Evolutionary conservation across 768 basidiomycete species (phyloP).

Genomic region (Infundibulicybe gibba): DNA sequence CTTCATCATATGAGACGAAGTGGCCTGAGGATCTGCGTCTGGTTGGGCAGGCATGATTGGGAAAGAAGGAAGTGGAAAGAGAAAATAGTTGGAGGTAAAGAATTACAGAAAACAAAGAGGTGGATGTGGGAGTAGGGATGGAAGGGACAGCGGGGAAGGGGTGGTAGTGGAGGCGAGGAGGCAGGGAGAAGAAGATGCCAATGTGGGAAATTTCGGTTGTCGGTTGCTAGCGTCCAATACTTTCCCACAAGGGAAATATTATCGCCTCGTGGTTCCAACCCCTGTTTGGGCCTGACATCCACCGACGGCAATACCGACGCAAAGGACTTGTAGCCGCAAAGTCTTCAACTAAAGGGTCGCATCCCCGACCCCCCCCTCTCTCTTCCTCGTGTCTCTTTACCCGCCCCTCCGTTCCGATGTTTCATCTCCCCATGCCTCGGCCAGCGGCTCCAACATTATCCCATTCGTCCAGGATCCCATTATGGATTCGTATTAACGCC

Average conservation of each 20-base stretch:
- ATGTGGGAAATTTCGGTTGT: constrained; percentile 35
- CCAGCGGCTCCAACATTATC: no score
- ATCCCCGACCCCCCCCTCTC: no score
- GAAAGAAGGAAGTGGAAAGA: constrained; percentile 36
- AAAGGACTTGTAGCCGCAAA: no score
- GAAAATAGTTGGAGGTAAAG: constrained; percentile 35
- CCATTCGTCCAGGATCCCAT: no score
- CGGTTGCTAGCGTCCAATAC: constrained; percentile 37
- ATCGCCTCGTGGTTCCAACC: constrained; percentile 27
- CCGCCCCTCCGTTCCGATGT: no score
- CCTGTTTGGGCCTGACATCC: constrained; percentile 25
- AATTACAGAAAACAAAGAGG: constrained; percentile 25
- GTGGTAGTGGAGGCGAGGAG: constrained; percentile 15
- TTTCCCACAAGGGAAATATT: constrained; percentile 34
- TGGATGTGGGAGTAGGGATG: constrained; percentile 19
- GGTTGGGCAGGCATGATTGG: constrained; percentile 32
- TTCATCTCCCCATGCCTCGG: no score
- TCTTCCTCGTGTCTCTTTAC: no score
- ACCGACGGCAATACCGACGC: constrained; percentile 7
- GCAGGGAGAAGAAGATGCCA: constrained; percentile 22
- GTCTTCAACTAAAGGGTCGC: no score
- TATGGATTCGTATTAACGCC: no score
- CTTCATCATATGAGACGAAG: constrained; percentile 96
- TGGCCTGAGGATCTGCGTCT: constrained; percentile 48
- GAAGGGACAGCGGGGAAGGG: constrained; percentile 20